Conservation (phyloP, 2,329 filamentous ascomycete genomes). For the Aspergillus oerlinghausenensis region DNA sequence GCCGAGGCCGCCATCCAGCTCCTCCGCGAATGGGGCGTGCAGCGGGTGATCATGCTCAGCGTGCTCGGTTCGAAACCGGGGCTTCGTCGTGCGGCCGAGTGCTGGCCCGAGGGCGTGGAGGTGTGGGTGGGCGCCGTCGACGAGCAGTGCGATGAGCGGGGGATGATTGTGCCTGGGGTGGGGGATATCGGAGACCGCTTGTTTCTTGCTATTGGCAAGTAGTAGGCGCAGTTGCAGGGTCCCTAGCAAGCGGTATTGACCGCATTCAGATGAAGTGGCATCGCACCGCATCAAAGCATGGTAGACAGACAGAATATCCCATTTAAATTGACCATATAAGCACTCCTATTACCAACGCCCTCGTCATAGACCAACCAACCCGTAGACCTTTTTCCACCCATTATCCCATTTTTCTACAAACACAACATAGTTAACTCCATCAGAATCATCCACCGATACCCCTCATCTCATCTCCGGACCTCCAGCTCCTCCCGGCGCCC, state of each 20-base stretch:
- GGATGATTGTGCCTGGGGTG: constrained; percentile 86
- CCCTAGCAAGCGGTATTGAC: too few relatives aligned
- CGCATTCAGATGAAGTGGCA: too few relatives aligned
- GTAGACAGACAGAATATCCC: too few relatives aligned
- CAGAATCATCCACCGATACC: neutral
- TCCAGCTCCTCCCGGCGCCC: constrained; percentile 1
- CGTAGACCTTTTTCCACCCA: too few relatives aligned
- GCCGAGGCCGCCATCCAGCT: constrained; percentile 86
- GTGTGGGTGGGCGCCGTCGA: constrained; percentile 84
- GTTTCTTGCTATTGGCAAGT: constrained; percentile 86
- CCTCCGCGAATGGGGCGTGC: constrained; percentile 85
- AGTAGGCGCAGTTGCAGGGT: constrained; percentile 1
- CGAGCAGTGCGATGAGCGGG: constrained; percentile 62
- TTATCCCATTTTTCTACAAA: too few relatives aligned
- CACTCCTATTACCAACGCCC: too few relatives aligned
- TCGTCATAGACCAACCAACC: too few relatives aligned
- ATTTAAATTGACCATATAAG: too few relatives aligned
- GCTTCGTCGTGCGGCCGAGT: constrained; percentile 64
- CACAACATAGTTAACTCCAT: neutral
- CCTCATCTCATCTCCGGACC: neutral
- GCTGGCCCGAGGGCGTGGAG: constrained; percentile 61
- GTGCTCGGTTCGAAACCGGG: constrained; percentile 71
- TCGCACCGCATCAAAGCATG: too few relatives aligned
- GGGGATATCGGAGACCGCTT: constrained; percentile 88
- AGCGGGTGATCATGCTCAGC: constrained; percentile 69